phyloP scores from a whole-genome alignment of 2,329 filamentous ascomycete genomes.

The Coniella lustricola region DNA sequence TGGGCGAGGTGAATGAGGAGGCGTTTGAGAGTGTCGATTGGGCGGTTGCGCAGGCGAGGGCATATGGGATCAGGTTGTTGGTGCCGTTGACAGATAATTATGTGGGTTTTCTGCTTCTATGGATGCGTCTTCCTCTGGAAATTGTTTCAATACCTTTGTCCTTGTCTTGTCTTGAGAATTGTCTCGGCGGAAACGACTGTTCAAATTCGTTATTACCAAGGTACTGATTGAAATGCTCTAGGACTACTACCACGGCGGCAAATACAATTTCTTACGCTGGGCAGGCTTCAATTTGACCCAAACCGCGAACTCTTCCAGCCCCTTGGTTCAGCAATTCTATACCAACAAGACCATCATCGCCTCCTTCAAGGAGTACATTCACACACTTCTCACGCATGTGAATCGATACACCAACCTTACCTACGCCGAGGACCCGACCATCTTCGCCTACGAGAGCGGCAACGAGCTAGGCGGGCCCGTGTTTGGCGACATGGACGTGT shows the following conservation, averaged over 20 bases:
- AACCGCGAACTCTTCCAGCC: slow-evolving; percentile 28
- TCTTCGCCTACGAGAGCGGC: slow-evolving; percentile 42
- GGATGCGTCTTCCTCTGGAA: no score
- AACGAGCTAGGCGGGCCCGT: slow-evolving; percentile 39
- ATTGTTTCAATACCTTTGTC: no score
- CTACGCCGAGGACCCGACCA: slow-evolving; percentile 42
- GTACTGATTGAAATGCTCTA: not conserved
- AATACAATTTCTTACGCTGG: slow-evolving; percentile 41
- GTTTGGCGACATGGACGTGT: slow-evolving; percentile 37
- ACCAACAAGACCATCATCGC: slow-evolving; percentile 34
- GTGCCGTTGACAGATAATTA: slow-evolving; percentile 41
- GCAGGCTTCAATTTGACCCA: slow-evolving; percentile 35
- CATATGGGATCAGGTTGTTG: slow-evolving; percentile 36
- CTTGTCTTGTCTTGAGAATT: no score
- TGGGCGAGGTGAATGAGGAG: slow-evolving; percentile 32
- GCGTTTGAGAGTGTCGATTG: slow-evolving; percentile 41
- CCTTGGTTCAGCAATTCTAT: slow-evolving; percentile 38
- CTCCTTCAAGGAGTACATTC: slow-evolving; percentile 39
- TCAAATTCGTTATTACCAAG: no score
- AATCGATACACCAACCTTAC: slow-evolving; percentile 39
- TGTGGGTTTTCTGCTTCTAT: not conserved
- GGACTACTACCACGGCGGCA: slow-evolving; percentile 45
- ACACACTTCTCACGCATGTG: slow-evolving; percentile 35
- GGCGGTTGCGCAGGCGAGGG: slow-evolving; percentile 38
- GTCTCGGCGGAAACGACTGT: no score